Base-by-base conservation (phyloP, 2,329 filamentous ascomycete species). In the Aciculosporium take region DNA sequence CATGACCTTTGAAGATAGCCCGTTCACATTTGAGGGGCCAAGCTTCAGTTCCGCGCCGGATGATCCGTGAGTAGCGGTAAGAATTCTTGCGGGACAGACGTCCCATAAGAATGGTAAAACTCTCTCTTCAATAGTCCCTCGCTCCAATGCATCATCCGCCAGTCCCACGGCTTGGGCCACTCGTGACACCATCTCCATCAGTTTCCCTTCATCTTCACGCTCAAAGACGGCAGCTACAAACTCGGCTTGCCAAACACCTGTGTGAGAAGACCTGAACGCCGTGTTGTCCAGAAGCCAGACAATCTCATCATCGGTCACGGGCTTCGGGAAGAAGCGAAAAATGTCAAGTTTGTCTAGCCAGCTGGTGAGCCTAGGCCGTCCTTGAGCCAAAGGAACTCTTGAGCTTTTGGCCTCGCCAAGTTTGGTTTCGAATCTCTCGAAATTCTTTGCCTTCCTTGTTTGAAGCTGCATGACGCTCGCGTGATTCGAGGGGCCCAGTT, bases 231-330 rank as follows among this genome's bases (percentile, higher is more conserved):
- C 84, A 2, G 82, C 76, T 0, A 94, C 78, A 46, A 88, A 87
- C 56, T 95, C 85, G 21, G 82, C 82, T 53, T 84, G 71, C 86
- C 87, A 95, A 40, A 56, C 58, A 40, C 62, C 63, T 2, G 61
- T 59, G 44, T 58, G 52, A 15, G 62, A 53, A 35, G 65, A 61
- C 45, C 76, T 74, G 57, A 81, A 89, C 4, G 87, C 88, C 3
- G 84, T 89, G 54, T 91, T 94, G 64, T 96, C 87, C 37, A 95
- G 68, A 7, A 95, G 66, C 89, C 89, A 95, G 31, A 95, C 78
- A 12, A 74, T 76, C 57, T 94, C 82, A 30, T 74, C 63, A 13
- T 69, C 66, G 41, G 76, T 71, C 36, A 85, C 72, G 27, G 68
- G 64, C 35, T 71, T 71, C 1, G 72, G 68, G 13, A 41, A 43